Base-by-base conservation (phyloP, 2,329 filamentous ascomycete species). In the Drechslerella stenobrocha region DNA sequence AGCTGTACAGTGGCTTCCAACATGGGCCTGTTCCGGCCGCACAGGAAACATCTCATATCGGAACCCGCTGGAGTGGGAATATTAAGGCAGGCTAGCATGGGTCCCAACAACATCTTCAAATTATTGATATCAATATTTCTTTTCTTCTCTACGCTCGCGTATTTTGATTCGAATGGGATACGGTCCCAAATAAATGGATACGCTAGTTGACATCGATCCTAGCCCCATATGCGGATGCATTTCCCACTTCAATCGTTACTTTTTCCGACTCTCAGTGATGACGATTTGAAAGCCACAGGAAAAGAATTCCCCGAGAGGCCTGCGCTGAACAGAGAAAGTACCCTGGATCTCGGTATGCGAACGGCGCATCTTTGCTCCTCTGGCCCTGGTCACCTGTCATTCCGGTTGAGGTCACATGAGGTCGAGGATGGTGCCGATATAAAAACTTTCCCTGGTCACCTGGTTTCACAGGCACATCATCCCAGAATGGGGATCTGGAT, bases 31-130 rank as follows among this genome's bases (percentile, higher is more conserved):
- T 59, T 46, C 56, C 52, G 56, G 61, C 61, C 53, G 61, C 61
- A 66, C 52, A 66, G 58, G 42, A 55, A 59, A 66, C 13, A 59
- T 66, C 61, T 59, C 48, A 55, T 50, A 55, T 67, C 50, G 50
- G 63, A 60, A 56, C 63, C 63, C 63, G 56, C 47, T 60, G 55
- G 63, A 67, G 63, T 67, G 63, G 63, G 55, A 67, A 46, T 60
- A 67, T 67, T 67, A 67, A 67, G 63, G 60, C 60, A 55, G 56
- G 30, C 55, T 59, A 67, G 55, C 63, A 67, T 67, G 63, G 63
- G 63, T 67, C 53, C 45, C 50, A 45, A 67, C 50, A 45, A 67
- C 63, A 40, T 56, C 53, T 56, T 51, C 40, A 51, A 60, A 67
- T 56, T 67, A 60, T 44, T 7, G 7, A n/a, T 42, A 20, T 18